Conservation (phyloP, 1,139 yeast genomes). For the Saccharomycopsis phalli region DNA sequence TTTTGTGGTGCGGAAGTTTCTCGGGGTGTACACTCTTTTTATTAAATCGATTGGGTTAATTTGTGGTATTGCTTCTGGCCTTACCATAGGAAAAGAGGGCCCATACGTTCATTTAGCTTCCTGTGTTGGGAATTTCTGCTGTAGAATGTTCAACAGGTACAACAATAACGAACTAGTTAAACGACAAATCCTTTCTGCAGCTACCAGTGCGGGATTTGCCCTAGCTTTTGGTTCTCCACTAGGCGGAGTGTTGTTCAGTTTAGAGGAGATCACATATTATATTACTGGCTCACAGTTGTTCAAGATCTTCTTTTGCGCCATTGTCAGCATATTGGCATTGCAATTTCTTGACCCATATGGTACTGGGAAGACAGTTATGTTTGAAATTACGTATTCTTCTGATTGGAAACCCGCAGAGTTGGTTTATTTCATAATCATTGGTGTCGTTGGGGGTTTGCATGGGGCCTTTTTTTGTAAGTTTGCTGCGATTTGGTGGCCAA, state of each 20-base stretch:
- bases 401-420: conserved; percentile 50
- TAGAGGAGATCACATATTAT: conserved; percentile 58
- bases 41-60: conserved; percentile 44
- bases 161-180: conserved; percentile 44
- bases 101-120: conserved; percentile 67
- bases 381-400: conserved; percentile 45
- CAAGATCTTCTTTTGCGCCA: conserved; percentile 54
- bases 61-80: conserved; percentile 57
- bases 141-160: conserved; percentile 44
- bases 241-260: conserved; percentile 58
- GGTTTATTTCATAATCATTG: conserved; percentile 39
- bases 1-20: conserved; percentile 44
- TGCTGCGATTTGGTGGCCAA: conserved; percentile 40
- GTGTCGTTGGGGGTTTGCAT: conserved; percentile 49
- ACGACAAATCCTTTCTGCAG: conserved; percentile 53
- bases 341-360: conserved; percentile 55
- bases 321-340: conserved; percentile 46
- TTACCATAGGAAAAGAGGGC: conserved; percentile 63
- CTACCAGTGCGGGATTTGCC: conserved; percentile 64
- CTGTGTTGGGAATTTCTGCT: conserved; percentile 52
- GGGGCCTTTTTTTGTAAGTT: conserved; percentile 49
- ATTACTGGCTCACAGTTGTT: conserved; percentile 51
- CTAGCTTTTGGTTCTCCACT: conserved; percentile 64
- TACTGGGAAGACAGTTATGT: conserved; percentile 52
- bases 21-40: conserved; percentile 47